These are phyloP conservation scores for Cercospora nicotianae DNA, from an alignment of 2,329 filamentous ascomycete genomes.

Conservation along the genomic window DNA sequence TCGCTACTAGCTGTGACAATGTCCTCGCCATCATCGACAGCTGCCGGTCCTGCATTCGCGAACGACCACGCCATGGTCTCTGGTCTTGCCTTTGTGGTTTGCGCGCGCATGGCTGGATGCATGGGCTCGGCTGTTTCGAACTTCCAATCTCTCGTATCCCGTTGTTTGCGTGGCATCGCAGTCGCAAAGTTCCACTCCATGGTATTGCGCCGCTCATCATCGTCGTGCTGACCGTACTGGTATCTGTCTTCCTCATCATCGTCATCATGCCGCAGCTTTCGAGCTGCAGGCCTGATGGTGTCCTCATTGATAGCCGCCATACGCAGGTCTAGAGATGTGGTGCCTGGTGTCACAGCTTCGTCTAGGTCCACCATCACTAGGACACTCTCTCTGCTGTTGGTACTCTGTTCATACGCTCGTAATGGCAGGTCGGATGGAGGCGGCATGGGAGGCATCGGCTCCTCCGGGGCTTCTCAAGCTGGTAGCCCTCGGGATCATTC, in stretches of 20 bases:
- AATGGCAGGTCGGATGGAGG: constrained; percentile 55
- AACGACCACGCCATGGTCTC: constrained; percentile 53
- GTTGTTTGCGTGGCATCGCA: constrained; percentile 34
- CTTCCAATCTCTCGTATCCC: constrained; percentile 50
- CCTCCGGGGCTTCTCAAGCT: constrained; percentile 46
- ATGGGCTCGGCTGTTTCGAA: constrained; percentile 44
- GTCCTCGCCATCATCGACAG: constrained; percentile 32
- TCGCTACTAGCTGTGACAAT: constrained; percentile 33
- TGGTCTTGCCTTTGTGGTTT: constrained; percentile 39
- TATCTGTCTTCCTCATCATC: constrained; percentile 41
- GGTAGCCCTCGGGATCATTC: constrained; percentile 55
- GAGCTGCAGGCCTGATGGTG: constrained; percentile 22
- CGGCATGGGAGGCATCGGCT: constrained; percentile 26
- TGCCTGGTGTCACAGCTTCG: constrained; percentile 51
- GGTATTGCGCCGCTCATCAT: constrained; percentile 44
- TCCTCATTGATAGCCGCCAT: constrained; percentile 28
- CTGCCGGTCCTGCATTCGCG: constrained; percentile 40
- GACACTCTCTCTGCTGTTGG: constrained; percentile 50
- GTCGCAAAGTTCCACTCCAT: constrained; percentile 58
- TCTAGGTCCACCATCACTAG: constrained; percentile 61
- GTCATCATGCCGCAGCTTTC: constrained; percentile 35
- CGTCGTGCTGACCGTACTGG: constrained; percentile 37
- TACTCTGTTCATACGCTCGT: constrained; percentile 39
- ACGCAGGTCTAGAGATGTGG: constrained; percentile 49
- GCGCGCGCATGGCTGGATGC: constrained; percentile 32